These are phyloP conservation scores for Aphanomyces invadans DNA, from an alignment of 352 stramenopile species.

Conservation along the genomic window DNA sequence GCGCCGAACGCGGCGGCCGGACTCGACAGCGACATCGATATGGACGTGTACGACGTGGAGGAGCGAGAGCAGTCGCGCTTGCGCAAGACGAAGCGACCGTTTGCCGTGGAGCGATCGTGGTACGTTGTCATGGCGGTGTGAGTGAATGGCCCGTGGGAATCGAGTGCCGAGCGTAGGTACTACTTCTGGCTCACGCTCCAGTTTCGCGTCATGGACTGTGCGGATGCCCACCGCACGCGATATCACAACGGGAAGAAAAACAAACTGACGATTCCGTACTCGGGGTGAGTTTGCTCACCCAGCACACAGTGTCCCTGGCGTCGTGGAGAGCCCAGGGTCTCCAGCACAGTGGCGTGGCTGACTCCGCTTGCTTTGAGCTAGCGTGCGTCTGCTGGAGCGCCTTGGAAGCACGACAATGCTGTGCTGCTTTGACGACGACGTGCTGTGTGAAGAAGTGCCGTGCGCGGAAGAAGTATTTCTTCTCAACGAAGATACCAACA, in stretches of 20 bases:
- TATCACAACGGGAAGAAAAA: constrained; percentile 24
- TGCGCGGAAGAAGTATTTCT: constrained; percentile 81
- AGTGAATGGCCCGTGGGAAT: too few relatives aligned
- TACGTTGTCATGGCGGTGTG: too few relatives aligned
- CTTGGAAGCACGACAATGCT: constrained; percentile 82
- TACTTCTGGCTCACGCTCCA: constrained; percentile 65
- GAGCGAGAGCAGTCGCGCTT: constrained; percentile 73
- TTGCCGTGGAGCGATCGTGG: constrained; percentile 52
- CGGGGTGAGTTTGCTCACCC: background rate
- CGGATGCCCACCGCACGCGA: constrained; percentile 37
- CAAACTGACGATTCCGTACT: constrained; percentile 24
- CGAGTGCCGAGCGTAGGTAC: background rate
- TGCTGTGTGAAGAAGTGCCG: constrained; percentile 71
- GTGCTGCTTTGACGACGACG: constrained; percentile 83
- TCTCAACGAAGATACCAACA: constrained; percentile 64
- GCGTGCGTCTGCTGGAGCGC: constrained; percentile 59
- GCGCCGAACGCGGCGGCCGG: constrained; percentile 22
- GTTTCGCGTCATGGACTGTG: constrained; percentile 52
- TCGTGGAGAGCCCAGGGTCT: too few relatives aligned
- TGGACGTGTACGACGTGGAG: constrained; percentile 63
- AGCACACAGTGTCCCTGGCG: background rate
- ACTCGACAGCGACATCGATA: too few relatives aligned
- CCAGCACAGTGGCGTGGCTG: background rate
- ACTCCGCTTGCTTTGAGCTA: constrained; percentile 2
- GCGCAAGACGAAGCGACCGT: constrained; percentile 54